These are phyloP conservation scores for Fusarium ambrosium DNA, from an alignment of 2,329 filamentous ascomycete species.

Conservation along the genomic window DNA sequence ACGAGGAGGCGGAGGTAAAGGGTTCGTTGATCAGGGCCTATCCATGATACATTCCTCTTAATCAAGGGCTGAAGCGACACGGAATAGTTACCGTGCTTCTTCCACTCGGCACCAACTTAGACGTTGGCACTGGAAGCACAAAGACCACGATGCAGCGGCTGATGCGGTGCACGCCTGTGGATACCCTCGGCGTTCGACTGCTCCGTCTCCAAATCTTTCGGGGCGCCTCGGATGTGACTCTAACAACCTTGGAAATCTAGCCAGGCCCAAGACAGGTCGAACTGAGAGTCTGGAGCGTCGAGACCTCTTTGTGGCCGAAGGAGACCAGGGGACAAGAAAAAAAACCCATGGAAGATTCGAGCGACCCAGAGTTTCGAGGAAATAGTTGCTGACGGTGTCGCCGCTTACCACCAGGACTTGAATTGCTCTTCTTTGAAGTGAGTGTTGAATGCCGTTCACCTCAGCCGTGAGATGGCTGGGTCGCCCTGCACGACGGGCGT, in stretches of 20 bases:
- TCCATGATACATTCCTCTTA: conserved; percentile 12
- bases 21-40: conserved; percentile 9
- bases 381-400: background rate
- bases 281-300: background rate
- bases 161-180: conserved; percentile 38
- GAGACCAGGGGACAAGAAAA: background rate
- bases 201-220: conserved; percentile 21
- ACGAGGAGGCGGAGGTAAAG: conserved; percentile 30
- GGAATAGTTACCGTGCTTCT: conserved; percentile 23
- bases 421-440: background rate
- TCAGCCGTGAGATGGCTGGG: background rate
- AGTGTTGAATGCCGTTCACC: background rate
- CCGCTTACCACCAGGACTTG: background rate
- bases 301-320: background rate
- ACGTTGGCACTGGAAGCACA: conserved; percentile 32
- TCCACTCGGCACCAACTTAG: conserved; percentile 21
- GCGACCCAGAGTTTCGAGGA: background rate
- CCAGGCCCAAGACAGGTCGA: background rate
- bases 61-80: conserved; percentile 13
- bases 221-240: conserved; percentile 11
- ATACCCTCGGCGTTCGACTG: conserved; percentile 26
- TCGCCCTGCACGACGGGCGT: conserved; percentile 9
- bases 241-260: conserved; percentile 8
- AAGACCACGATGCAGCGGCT: conserved; percentile 26
- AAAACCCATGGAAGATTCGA: background rate